These are phyloP conservation scores for Aspergillus fumigatus DNA, from an alignment of 2,329 filamentous ascomycete species.

Conservation along the genomic window DNA sequence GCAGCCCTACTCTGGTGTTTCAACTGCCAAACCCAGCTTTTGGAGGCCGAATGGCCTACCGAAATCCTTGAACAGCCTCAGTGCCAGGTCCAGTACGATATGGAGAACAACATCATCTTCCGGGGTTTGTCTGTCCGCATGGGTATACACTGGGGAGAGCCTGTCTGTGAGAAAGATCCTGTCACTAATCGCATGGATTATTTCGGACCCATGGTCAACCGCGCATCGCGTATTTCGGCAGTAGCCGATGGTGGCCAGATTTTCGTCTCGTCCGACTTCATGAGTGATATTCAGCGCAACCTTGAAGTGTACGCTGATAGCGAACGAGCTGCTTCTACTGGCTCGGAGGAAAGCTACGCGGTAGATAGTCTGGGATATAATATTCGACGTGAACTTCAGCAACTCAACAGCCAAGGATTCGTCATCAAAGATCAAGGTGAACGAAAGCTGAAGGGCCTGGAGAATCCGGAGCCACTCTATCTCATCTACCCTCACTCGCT, in stretches of 20 bases:
- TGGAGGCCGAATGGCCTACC: conserved; percentile 87
- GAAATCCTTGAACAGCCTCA: conserved; percentile 85
- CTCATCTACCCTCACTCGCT: conserved; percentile 90
- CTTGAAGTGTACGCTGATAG: conserved; percentile 83
- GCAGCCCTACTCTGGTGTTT: conserved; percentile 95
- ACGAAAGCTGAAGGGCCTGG: conserved; percentile 89
- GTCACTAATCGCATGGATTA: conserved; percentile 99
- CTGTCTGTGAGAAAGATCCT: conserved; percentile 91
- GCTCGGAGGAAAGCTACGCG: conserved; percentile 68
- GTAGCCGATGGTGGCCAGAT: conserved; percentile 97
- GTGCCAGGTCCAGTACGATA: conserved; percentile 76
- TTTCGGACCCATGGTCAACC: conserved; percentile 98
- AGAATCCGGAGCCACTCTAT: conserved; percentile 95
- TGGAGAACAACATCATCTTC: conserved; percentile 86
- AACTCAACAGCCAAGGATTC: conserved; percentile 85
- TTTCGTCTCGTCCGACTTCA: conserved; percentile 94
- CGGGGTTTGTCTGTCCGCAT: conserved; percentile 91
- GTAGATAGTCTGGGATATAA: conserved; percentile 70
- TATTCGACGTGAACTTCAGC: conserved; percentile 82
- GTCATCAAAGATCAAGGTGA: conserved; percentile 96
- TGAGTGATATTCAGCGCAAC: conserved; percentile 88
- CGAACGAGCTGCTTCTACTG: conserved; percentile 64
- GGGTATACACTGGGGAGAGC: conserved; percentile 94
- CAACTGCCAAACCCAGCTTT: conserved; percentile 79
- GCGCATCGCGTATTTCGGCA: conserved; percentile 86